Evolutionary conservation across 768 basidiomycete species (phyloP).

Genomic region (Agaricus blazei): DNA sequence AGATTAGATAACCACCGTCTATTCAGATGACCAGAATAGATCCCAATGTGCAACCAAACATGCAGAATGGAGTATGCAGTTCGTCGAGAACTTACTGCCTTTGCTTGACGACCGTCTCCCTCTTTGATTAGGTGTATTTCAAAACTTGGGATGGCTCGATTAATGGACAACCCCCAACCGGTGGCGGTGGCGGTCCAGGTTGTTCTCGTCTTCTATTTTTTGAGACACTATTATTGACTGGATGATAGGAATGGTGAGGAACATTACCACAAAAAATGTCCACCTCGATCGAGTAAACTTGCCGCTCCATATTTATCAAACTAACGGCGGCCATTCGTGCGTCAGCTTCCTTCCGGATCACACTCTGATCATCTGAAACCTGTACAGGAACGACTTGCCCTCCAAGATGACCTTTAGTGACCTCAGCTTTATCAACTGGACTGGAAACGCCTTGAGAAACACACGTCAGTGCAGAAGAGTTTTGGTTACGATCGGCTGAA

Average conservation of each 20-base stretch:
- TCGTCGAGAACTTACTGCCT: neutral
- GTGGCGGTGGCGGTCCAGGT: conserved; percentile 54
- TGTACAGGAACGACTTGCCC: conserved; percentile 29
- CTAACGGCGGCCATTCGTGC: conserved; percentile 10
- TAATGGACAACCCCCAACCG: conserved; percentile 49
- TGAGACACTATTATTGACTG: conserved; percentile 3
- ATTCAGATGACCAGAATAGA: conserved; percentile 42
- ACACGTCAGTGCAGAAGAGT: conserved; percentile 11
- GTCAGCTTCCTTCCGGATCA: neutral
- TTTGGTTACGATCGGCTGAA: neutral
- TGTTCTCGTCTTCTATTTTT: conserved; percentile 4
- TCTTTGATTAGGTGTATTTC: conserved; percentile 40
- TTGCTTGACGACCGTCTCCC: neutral
- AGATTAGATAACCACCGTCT: neutral
- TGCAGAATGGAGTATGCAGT: conserved; percentile 43
- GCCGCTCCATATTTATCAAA: conserved; percentile 7
- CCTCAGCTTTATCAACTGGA: conserved; percentile 43
- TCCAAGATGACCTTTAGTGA: conserved; percentile 43
- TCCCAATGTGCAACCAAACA: conserved; percentile 48
- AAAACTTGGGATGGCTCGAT: conserved; percentile 52
- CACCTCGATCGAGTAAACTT: conserved; percentile 38
- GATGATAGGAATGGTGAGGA: conserved; percentile 36
- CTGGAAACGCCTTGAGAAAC: conserved; percentile 40
- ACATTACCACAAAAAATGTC: conserved; percentile 38
- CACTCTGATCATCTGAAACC: conserved; percentile 7